Evolutionary conservation across 257 asterid species (phyloP), one percentile per base, ranked within the genome.

Genomic region (Anisodus acutangulus): DNA sequence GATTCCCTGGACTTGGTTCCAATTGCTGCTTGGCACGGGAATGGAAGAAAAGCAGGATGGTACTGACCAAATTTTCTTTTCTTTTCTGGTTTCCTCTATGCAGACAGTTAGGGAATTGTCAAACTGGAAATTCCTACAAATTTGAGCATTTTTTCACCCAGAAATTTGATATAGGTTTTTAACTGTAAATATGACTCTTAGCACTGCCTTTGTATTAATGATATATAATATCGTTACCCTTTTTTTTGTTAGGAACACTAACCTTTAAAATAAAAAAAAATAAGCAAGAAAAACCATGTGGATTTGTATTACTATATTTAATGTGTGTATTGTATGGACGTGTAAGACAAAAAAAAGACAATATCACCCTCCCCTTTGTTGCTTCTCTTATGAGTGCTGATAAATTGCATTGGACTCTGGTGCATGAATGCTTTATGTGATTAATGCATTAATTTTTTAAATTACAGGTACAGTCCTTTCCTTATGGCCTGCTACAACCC

Each of bases 21-120:
- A 6, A 94, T 95, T 82, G 98, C 98, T 85, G 98, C 97, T 72
- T 95, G 98, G 98, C 86, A 93, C 81, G 98, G 98, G 82, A 95
- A 93, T 87, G 98, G 98, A 92, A 91, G 98, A 86, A 95, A 95
- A 90, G 98, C 97, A 68, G 98, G 97, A 90, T 95, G 98, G 98
- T 95, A 90, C 79, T 59, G 76, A 84, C 63, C 57, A 49, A 57
- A 22, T 12, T 58, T 71, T 22, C 82, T 62, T 53, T 9, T 59
- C 60, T 69, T 66, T 72, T 49, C 35, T 79, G 11, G 19, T 45
- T 74, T 47, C 41, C 15, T 53, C 64, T 11, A 22, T 22, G 45
- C 80, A 10, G 80, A 72, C 37, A 19, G 41, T 72, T 72, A 2
- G 5, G 41, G 43, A 11, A 51, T 72, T 1, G 35, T 31, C 13